A percentile compares a stretch with the other conserved stretches of the same genome.
These are phyloP conservation scores for Cercospora sesami DNA, from an alignment of 2,329 filamentous ascomycete genomes.

Conservation along the genomic window DNA sequence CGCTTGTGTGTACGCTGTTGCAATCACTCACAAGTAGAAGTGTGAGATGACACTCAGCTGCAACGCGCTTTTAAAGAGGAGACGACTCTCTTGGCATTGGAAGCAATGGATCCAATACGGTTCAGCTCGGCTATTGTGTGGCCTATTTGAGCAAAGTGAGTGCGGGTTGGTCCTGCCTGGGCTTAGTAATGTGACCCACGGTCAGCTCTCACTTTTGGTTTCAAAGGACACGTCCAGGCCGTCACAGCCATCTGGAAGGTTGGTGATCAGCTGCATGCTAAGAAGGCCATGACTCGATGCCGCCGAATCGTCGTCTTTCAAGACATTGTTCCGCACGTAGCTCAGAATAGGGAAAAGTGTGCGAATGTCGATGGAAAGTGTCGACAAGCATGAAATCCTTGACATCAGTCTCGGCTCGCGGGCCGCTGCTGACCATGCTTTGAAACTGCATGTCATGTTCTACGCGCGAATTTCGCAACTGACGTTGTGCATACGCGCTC, in stretches of 20 bases:
- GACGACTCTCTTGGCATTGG: neutral
- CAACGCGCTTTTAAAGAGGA: neutral
- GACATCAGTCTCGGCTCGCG: neutral
- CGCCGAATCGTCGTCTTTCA: neutral
- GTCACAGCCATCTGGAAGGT: neutral
- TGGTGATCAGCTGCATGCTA: neutral
- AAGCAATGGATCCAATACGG: neutral
- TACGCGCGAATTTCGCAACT: neutral
- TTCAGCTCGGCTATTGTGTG: neutral
- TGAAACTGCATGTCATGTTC: neutral
- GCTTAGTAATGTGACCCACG: neutral
- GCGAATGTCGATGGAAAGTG: neutral
- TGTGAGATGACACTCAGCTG: neutral
- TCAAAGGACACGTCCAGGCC: neutral
- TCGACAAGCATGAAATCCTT: neutral
- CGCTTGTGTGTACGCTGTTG: neutral
- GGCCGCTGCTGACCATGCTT: neutral
- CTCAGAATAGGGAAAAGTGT: neutral
- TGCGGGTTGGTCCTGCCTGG: neutral
- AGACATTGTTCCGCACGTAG: neutral
- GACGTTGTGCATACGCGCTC: neutral
- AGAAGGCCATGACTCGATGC: neutral
- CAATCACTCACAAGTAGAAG: neutral
- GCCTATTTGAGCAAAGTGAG: neutral
- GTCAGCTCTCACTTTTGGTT: no score